Base-by-base conservation (phyloP, 805 yeast genomes). In the Lipomyces chichibuensis region DNA sequence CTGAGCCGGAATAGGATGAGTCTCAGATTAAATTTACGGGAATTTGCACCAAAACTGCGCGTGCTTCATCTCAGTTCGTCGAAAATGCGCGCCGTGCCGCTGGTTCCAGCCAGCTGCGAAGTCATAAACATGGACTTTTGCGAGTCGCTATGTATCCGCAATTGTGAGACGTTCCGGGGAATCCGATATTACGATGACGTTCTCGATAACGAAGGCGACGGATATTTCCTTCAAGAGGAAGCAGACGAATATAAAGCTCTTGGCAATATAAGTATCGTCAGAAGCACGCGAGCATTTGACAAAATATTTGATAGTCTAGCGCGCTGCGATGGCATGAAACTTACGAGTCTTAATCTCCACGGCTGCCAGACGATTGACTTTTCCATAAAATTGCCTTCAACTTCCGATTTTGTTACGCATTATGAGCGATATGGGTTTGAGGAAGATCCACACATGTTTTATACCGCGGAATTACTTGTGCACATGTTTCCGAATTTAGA, bases 201-300 rank as follows among this genome's bases (percentile, higher is more conserved):
- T 14, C 57, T 64, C 17, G 67, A 64, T 25, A 64, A 60, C 51
- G 67, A 64, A 54, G 67, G 67, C 7, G 67, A 64, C 43, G 63
- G 67, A 35, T 64, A 64, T 29, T 64, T 64, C 37, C 35, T 60
- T 5, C 58, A 46, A 8, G 64, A 57, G 32, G 57, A 37, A 43
- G 46, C 58, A 2, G 54, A 59, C 51, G 67, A 64, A 35, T 64
- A 64, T n/a, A 29, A 20, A 6, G 46, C 43, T 49, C 13, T 64
- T 29, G 9, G 39, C 14, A 43, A 27, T 17, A 55, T 60, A 27
- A 64, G 67, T 29, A 35, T 64, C 20, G 20, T 60, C 51, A 58
- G 63, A 20, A 59, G 37, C 37, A 8, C 39, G 3, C 29, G 25
- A 2, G 6, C 52, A 8, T 23, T 58, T 11, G 64, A 37, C 37